These are phyloP conservation scores for Gaultheria prostrata DNA, from an alignment of 148 eudicot species.

Conservation along the genomic window DNA sequence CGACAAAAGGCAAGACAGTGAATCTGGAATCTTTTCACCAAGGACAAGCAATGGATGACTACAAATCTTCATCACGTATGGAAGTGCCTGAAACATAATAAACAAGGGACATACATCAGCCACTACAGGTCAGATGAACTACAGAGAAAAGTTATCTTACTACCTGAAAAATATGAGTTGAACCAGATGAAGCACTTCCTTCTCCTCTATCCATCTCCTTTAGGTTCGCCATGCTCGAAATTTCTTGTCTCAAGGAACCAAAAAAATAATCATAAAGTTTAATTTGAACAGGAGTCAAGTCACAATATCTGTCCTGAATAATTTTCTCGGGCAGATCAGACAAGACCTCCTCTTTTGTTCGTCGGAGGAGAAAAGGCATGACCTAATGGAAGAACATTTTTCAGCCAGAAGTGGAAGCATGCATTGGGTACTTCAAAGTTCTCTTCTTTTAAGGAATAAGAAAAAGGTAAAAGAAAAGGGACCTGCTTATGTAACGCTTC, in stretches of 20 bases:
- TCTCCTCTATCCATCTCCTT: constrained; percentile 61
- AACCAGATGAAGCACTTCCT: constrained; percentile 54
- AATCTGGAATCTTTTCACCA: constrained; percentile 65
- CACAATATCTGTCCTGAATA: constrained; percentile 97
- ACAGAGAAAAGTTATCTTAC: neutral
- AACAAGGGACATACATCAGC: constrained; percentile 14
- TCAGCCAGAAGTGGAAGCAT: constrained; percentile 14
- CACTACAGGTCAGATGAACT: constrained; percentile 4
- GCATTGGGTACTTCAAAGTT: neutral
- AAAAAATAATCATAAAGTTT: constrained; percentile 94
- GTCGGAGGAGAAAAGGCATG: constrained; percentile 96
- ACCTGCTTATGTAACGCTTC: constrained; percentile 99
- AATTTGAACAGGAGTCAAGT: constrained; percentile 84
- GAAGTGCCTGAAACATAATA: constrained; percentile 62
- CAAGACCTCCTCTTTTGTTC: constrained; percentile 94
- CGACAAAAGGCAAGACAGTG: constrained; percentile 50
- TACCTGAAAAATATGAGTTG: constrained; percentile 94
- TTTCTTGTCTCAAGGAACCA: constrained; percentile 81
- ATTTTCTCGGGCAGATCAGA: constrained; percentile 99
- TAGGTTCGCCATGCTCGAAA: constrained; percentile 63
- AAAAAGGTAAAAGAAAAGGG: neutral
- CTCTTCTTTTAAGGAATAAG: neutral
- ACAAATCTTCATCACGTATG: constrained; percentile 90
- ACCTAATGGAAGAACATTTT: constrained; percentile 35
- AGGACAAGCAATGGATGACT: constrained; percentile 94